A percentile compares a stretch with the other conserved stretches of the same genome.
phyloP scores from a whole-genome alignment of 352 stramenopile species.

The Pythium rhizo-oryzae region DNA sequence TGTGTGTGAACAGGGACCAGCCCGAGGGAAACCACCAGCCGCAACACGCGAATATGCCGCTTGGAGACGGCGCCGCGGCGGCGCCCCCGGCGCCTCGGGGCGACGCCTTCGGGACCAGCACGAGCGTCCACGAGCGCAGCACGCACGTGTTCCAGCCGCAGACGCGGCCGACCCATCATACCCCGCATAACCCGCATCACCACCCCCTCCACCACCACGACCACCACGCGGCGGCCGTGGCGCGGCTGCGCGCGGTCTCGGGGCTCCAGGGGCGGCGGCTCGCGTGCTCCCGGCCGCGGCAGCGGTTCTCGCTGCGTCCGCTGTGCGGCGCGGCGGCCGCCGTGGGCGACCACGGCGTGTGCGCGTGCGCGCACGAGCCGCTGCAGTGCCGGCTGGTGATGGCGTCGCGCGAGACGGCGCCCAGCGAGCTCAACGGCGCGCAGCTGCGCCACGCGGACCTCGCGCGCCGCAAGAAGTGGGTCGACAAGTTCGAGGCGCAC shows the following conservation, averaged over 20 bases:
- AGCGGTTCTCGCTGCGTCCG: constrained; percentile 42
- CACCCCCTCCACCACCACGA: not conserved
- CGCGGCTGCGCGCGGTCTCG: constrained; percentile 2
- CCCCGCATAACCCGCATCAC: not conserved
- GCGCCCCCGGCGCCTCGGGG: no score
- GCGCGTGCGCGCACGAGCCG: constrained; percentile 19
- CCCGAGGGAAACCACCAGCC: not conserved
- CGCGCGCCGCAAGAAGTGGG: constrained; percentile 51
- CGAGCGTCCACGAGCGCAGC: not conserved
- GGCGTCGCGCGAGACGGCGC: constrained; percentile 1
- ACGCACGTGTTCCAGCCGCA: no score
- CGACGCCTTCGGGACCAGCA: not conserved
- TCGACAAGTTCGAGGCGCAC: constrained; percentile 52
- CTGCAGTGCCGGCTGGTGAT: constrained; percentile 21
- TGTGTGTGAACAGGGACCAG: not conserved
- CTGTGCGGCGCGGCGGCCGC: constrained; percentile 5
- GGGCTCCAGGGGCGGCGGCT: constrained; percentile 49
- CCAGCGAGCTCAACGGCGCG: constrained; percentile 5
- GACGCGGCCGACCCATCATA: not conserved
- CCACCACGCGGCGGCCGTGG: not conserved
- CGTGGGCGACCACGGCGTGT: constrained; percentile 17
- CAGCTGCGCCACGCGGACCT: constrained; percentile 12
- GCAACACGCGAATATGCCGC: not conserved
- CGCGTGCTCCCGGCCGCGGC: constrained; percentile 61
- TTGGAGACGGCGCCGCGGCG: not conserved